phyloP scores from a whole-genome alignment of 768 basidiomycete genomes.

The Jaapia argillacea region DNA sequence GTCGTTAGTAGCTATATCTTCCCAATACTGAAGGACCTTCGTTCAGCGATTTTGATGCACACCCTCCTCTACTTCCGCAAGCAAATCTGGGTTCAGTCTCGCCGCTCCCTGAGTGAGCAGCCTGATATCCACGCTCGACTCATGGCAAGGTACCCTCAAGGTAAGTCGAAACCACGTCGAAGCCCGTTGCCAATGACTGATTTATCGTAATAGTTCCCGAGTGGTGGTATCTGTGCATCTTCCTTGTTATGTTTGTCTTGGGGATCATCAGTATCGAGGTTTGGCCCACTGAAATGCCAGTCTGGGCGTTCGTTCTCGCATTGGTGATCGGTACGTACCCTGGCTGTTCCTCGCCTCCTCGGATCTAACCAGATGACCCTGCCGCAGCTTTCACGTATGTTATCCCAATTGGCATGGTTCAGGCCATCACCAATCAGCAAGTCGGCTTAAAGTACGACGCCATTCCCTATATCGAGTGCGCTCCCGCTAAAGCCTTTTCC shows the following conservation, averaged over 20 bases:
- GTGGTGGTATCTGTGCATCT: constrained; percentile 38
- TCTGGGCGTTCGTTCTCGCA: constrained; percentile 55
- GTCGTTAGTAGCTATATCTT: no score
- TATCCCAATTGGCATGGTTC: constrained; percentile 75
- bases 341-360: constrained; percentile 1
- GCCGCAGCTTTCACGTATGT: constrained; percentile 58
- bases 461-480: constrained; percentile 13
- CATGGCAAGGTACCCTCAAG: constrained; percentile 31
- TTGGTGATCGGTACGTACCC: constrained; percentile 29
- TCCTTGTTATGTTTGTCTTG: constrained; percentile 48
- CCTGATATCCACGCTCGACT: constrained; percentile 40
- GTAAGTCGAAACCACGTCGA: background rate
- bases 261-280: constrained; percentile 50
- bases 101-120: constrained; percentile 32
- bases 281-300: constrained; percentile 57
- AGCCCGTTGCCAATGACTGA: background rate
- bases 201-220: constrained; percentile 28
- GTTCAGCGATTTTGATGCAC: constrained; percentile 31
- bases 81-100: constrained; percentile 31
- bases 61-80: constrained; percentile 34
- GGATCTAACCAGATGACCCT: no score
- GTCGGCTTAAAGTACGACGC: constrained; percentile 38
- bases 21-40: no score
- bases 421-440: constrained; percentile 75
- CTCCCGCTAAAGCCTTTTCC: background rate